Base-by-base conservation (phyloP, 2,329 filamentous ascomycete genomes). In the Drechslera avenae region DNA sequence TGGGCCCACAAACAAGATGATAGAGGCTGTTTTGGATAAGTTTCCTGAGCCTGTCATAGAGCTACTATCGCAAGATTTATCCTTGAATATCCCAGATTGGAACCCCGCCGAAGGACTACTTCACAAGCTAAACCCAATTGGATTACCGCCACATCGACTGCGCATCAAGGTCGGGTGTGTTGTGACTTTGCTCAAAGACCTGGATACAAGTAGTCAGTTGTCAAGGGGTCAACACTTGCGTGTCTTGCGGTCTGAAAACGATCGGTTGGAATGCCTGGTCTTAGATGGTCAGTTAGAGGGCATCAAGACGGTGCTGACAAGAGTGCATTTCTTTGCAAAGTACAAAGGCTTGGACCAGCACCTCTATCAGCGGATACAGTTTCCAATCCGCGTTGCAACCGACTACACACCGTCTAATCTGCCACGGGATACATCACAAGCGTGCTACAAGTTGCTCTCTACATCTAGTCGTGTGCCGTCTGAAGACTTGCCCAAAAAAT, bases 211-310 rank as follows among this genome's bases (percentile, higher is more conserved):
- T 46, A 71, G 62, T 16, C 64, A 66, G 48, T 44, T 71, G 30
- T 68, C 66, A n/a, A 72, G 60, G 46, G 66, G 63, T 43, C 68
- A 68, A 42, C 67, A 68, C 48, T 48, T 73, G n/a, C 63, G 60
- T 2, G 46, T 73, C 8, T 32, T 73, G 3, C 58, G 62, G 6
- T 54, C 59, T 4, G 64, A 64, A 26, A 64, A 62, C 17, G 63
- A 68, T 8, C 57, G 64, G 4, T 23, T 73, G n/a, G 67, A 72
- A 33, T 72, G 71, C 31, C 21, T 69, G 13, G 62, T 69, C 1
- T 55, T 73, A 4, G 67, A 71, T 46, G 71, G 69, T 5, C 68
- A 69, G 40, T 36, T 70, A n/a, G 56, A 65, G 39, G 68, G 69
- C 10, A 70, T 67, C 12, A 70, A 69, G 36, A 62, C 62, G 1